Evolutionary conservation across 2,329 filamentous ascomycete species (phyloP).

Genomic region (Pseudocercospora macadamiae): DNA sequence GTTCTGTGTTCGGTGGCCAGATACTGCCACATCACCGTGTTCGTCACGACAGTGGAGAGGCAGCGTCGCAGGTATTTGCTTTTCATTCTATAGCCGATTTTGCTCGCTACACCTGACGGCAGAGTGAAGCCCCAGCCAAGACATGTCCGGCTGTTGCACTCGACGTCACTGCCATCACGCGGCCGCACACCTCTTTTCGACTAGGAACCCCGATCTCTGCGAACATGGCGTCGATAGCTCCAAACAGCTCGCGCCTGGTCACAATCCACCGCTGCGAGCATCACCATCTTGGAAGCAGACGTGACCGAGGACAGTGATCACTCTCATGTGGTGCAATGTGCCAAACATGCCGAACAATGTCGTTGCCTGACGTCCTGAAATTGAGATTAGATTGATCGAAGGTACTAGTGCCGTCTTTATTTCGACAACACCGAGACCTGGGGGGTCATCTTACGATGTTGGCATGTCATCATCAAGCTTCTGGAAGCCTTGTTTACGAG

Average conservation of each 20-base stretch:
- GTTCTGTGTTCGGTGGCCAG: too few species aligned
- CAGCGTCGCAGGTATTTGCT: too few species aligned
- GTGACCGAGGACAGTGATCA: neutral
- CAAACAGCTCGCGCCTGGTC: neutral
- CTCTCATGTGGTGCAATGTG: neutral
- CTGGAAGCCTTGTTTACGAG: neutral
- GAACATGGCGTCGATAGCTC: neutral
- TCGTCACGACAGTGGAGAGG: too few species aligned
- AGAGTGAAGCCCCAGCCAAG: neutral
- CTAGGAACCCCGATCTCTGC: neutral
- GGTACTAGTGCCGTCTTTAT: slow-evolving; percentile 1
- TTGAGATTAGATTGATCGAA: slow-evolving; percentile 3
- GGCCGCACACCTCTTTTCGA: neutral
- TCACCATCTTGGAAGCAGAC: neutral
- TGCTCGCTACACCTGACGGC: too few species aligned
- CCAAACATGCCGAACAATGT: neutral
- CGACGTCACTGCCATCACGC: neutral
- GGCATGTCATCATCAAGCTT: neutral
- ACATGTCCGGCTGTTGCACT: neutral
- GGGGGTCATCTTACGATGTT: neutral
- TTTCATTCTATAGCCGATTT: too few species aligned
- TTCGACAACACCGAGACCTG: neutral
- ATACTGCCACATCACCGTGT: too few species aligned
- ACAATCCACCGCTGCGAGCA: neutral
- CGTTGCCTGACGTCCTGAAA: neutral